Conservation (phyloP, 2,329 filamentous ascomycete genomes). For the Ceratocystis destructans region DNA sequence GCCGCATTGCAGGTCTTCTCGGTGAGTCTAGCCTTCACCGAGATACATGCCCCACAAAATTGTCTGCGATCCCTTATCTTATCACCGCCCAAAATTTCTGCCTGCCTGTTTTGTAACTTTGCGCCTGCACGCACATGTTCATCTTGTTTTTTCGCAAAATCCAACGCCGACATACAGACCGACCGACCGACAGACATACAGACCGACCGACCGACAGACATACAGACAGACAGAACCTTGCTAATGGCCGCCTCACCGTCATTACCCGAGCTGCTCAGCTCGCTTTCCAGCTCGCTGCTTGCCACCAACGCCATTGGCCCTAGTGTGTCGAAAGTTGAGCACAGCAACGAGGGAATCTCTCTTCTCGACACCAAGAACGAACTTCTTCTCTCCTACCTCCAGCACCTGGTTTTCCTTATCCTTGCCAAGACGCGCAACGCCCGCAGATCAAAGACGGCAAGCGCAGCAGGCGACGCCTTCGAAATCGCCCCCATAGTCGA, state of each 20-base stretch:
- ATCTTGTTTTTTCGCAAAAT: not conserved
- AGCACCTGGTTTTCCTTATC: slow-evolving; percentile 82
- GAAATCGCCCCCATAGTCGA: slow-evolving; percentile 45
- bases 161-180: not conserved
- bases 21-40: not conserved
- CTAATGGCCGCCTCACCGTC: slow-evolving; percentile 37
- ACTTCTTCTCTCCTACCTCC: slow-evolving; percentile 87
- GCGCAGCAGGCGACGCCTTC: slow-evolving; percentile 4
- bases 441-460: slow-evolving; percentile 15
- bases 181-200: not conserved
- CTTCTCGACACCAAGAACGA: slow-evolving; percentile 94
- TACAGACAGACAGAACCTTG: slow-evolving; percentile 14
- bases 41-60: slow-evolving; percentile 17
- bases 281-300: slow-evolving; percentile 44
- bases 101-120: not conserved
- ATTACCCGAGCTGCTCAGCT: slow-evolving; percentile 37
- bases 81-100: slow-evolving; percentile 14
- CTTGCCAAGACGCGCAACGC: slow-evolving; percentile 61
- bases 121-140: not conserved
- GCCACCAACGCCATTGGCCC: slow-evolving; percentile 55
- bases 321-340: slow-evolving; percentile 46
- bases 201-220: not conserved
- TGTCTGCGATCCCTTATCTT: slow-evolving; percentile 14
- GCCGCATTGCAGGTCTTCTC: not conserved
- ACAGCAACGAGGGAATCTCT: slow-evolving; percentile 79